Evolutionary conservation across 345 rosid species (phyloP).

Genomic region (Carallia pectinifolia): DNA sequence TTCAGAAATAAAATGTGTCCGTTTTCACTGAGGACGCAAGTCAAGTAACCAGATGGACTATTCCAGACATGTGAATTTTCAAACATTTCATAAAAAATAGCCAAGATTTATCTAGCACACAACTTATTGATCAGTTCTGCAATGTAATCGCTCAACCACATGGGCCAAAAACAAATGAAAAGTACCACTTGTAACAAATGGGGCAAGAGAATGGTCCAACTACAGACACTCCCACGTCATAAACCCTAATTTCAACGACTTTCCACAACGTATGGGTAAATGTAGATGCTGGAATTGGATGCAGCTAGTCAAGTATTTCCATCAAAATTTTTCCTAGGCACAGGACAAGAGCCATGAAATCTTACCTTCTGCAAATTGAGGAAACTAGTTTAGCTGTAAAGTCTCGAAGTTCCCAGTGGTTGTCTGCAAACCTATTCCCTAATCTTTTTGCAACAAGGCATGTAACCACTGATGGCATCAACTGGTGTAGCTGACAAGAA

Average conservation of each 20-base stretch:
- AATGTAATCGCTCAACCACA: background rate
- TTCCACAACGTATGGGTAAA: background rate
- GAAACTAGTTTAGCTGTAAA: constrained; percentile 82
- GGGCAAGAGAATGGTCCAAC: too few species aligned
- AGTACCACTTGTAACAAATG: too few species aligned
- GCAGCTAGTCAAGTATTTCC: background rate
- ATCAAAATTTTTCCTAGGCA: constrained; percentile 4
- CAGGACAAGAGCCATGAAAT: constrained; percentile 21
- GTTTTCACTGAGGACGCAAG: background rate
- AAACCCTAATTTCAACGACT: background rate
- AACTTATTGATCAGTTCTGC: background rate
- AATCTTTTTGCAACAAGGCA: constrained; percentile 93
- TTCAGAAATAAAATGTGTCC: background rate
- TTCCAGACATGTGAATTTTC: background rate
- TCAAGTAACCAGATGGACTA: background rate
- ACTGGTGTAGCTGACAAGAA: constrained; percentile 82
- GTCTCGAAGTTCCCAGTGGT: constrained; percentile 98
- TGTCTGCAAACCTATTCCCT: constrained; percentile 85
- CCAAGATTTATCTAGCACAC: background rate
- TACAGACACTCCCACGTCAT: too few species aligned
- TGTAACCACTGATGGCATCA: constrained; percentile 99
- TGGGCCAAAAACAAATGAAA: too few species aligned
- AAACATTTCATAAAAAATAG: background rate
- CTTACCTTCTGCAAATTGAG: constrained; percentile 84
- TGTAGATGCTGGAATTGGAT: too few species aligned